phyloP scores from a whole-genome alignment of 176 grass and related monocot species.

The Elaeis guineensis region DNA sequence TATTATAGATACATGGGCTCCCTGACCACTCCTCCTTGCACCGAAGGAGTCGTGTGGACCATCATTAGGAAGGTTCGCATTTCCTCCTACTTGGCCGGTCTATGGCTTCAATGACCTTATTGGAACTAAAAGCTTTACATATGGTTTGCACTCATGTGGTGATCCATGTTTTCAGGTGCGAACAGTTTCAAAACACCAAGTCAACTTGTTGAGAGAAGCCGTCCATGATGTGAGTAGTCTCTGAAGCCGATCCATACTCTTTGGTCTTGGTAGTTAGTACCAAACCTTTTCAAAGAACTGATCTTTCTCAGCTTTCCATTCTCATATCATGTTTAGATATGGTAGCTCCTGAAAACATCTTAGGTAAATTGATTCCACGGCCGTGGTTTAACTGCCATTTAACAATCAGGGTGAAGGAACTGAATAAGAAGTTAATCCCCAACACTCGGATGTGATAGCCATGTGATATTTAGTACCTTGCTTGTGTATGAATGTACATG shows the following conservation, averaged over 20 bases:
- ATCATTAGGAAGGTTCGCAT: slow-evolving; percentile 39
- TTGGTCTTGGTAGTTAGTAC: neutral
- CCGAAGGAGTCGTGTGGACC: slow-evolving; percentile 71
- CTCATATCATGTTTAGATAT: neutral
- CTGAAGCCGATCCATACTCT: too few species aligned
- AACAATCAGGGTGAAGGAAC: too few species aligned
- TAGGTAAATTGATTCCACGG: too few species aligned
- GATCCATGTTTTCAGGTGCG: slow-evolving; percentile 27
- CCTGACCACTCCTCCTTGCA: slow-evolving; percentile 62
- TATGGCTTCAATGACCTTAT: neutral
- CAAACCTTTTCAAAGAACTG: neutral
- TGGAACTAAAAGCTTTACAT: neutral
- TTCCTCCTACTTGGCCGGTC: neutral
- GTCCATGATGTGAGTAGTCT: slow-evolving; percentile 50
- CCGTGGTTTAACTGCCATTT: too few species aligned
- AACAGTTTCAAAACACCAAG: slow-evolving; percentile 42
- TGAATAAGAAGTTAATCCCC: too few species aligned
- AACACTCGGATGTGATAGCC: too few species aligned
- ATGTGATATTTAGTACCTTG: too few species aligned
- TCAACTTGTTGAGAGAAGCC: slow-evolving; percentile 51
- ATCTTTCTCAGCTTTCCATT: neutral
- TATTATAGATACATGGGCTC: slow-evolving; percentile 82
- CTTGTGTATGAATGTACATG: too few species aligned
- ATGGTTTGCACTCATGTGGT: neutral
- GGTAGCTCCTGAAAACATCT: too few species aligned